A percentile compares a stretch with the other conserved stretches of the same genome.
phyloP scores from a whole-genome alignment of 2,329 filamentous ascomycete genomes.

The Colletotrichum endophyticum region DNA sequence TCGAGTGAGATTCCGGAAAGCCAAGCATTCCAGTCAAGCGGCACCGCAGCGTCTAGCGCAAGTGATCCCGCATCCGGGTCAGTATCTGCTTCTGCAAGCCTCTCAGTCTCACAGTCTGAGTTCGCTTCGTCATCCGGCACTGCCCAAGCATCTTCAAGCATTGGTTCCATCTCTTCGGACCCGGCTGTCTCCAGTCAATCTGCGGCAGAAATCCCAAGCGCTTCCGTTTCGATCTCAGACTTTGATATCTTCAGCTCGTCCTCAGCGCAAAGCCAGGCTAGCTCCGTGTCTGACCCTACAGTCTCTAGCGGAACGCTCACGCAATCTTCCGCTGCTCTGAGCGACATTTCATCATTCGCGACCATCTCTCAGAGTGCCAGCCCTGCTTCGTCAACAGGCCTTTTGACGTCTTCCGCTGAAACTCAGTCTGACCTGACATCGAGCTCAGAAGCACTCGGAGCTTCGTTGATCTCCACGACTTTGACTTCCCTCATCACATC shows the following conservation, averaged over 20 bases:
- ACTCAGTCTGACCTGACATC: neutral
- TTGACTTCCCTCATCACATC: neutral
- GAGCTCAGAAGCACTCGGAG: neutral
- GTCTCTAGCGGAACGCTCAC: neutral
- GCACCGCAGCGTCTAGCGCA: neutral
- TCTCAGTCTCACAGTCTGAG: neutral
- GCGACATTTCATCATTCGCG: neutral
- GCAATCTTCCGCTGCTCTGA: neutral
- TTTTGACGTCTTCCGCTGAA: neutral
- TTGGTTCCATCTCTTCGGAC: neutral
- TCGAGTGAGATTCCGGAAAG: neutral
- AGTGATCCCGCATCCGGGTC: neutral
- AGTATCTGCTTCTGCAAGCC: rapidly evolving
- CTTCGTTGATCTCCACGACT: neutral
- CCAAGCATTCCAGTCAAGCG: neutral
- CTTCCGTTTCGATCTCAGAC: neutral
- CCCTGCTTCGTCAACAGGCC: neutral
- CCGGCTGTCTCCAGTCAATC: neutral
- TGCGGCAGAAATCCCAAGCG: neutral
- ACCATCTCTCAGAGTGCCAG: neutral
- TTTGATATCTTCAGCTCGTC: neutral
- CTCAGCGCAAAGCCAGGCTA: neutral
- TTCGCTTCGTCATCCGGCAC: neutral
- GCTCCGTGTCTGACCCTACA: neutral
- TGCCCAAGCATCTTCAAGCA: neutral